Conservation (phyloP, 768 basidiomycete genomes). For the Tricholoma sp. region DNA sequence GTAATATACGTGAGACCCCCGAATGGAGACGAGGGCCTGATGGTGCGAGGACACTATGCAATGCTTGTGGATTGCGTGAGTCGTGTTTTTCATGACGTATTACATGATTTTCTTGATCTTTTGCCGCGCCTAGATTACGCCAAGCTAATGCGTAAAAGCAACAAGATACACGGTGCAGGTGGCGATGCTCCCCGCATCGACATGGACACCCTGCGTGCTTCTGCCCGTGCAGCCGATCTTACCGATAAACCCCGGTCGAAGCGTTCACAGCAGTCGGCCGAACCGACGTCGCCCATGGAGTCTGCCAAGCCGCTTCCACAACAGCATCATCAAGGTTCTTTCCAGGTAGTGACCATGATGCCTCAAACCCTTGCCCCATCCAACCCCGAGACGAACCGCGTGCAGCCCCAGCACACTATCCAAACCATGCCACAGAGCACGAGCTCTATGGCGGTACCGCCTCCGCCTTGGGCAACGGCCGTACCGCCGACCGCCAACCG, state of each 20-base stretch:
- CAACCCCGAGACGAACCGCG: constrained; percentile 16
- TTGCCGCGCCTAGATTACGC: constrained; percentile 61
- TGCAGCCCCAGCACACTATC: constrained; percentile 12
- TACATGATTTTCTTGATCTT: background rate
- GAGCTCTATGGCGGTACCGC: constrained; percentile 17
- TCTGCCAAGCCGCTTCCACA: constrained; percentile 24
- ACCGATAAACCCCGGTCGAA: constrained; percentile 29
- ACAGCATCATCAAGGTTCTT: constrained; percentile 52
- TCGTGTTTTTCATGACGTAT: constrained; percentile 18
- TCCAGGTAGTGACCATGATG: constrained; percentile 44
- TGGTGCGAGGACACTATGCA: constrained; percentile 78
- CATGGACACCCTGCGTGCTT: constrained; percentile 72
- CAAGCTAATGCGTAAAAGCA: constrained; percentile 75
- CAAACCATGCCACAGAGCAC: constrained; percentile 12
- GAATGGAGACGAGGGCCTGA: constrained; percentile 86
- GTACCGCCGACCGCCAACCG: constrained; percentile 13
- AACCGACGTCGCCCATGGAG: constrained; percentile 26
- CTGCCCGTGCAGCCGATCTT: constrained; percentile 53
- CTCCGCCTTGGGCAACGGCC: constrained; percentile 23
- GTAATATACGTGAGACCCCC: constrained; percentile 84
- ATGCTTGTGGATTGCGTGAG: constrained; percentile 82
- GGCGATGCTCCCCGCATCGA: constrained; percentile 59
- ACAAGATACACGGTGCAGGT: constrained; percentile 53
- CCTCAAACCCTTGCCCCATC: constrained; percentile 16
- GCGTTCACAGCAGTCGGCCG: constrained; percentile 23